A percentile compares a stretch with the other conserved stretches of the same genome.
phyloP scores from a whole-genome alignment of 1,284 basidiomycete species.

The Boletus semigastroideus region DNA sequence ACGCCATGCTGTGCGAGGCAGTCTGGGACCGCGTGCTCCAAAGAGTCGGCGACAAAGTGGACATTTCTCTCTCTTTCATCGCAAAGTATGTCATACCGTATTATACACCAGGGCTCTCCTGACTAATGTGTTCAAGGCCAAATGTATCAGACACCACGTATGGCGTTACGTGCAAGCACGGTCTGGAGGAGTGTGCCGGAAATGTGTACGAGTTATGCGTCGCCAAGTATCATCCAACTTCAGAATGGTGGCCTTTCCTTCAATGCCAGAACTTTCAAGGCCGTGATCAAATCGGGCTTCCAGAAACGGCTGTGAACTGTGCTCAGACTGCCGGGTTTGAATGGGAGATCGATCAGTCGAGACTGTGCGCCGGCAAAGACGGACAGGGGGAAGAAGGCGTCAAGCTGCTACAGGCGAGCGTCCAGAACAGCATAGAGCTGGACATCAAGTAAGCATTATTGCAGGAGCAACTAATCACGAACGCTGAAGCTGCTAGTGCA shows the following conservation, averaged over 20 bases:
- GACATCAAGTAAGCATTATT: conserved; percentile 54
- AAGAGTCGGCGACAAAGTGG: conserved; percentile 62
- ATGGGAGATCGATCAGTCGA: conserved; percentile 63
- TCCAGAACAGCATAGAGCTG: conserved; percentile 45
- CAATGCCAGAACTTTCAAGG: conserved; percentile 78
- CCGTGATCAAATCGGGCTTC: conserved; percentile 59
- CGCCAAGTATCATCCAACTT: conserved; percentile 49
- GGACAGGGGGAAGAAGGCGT: conserved; percentile 64
- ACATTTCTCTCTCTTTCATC: conserved; percentile 71
- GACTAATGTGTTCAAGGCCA: conserved; percentile 43
- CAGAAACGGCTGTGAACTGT: conserved; percentile 66
- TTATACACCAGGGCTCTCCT: conserved; percentile 4
- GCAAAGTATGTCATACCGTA: conserved; percentile 49
- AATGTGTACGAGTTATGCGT: conserved; percentile 86
- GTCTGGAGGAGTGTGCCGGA: conserved; percentile 77
- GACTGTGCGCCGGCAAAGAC: conserved; percentile 56
- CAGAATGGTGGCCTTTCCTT: conserved; percentile 72
- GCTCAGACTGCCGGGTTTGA: conserved; percentile 62
- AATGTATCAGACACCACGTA: conserved; percentile 64
- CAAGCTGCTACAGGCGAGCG: conserved; percentile 59
- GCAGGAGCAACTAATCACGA: conserved; percentile 1
- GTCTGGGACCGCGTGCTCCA: conserved; percentile 74
- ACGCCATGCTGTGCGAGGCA: conserved; percentile 75
- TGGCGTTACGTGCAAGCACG: conserved; percentile 80
- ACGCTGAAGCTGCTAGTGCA: conserved; percentile 30